Percentiles rank a stretch among this genome's conserved stretches.
phyloP scores from a whole-genome alignment of 2,329 filamentous ascomycete genomes.

The Colletotrichum tofieldiae region DNA sequence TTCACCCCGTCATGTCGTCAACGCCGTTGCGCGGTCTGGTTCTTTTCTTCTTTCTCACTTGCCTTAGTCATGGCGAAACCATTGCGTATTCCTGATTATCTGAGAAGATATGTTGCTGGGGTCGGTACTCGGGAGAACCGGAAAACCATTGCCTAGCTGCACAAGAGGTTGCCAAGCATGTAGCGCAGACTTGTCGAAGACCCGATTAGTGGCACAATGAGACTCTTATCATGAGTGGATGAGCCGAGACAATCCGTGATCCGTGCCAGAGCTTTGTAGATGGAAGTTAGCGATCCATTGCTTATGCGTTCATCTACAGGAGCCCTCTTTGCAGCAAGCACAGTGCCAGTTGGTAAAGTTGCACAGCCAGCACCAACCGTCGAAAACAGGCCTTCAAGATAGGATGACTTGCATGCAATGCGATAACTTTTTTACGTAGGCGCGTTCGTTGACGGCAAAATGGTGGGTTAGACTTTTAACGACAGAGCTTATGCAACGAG shows the following conservation, averaged over 20 bases:
- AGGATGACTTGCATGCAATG: too few species aligned
- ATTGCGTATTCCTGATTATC: background rate
- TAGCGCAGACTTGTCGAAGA: background rate
- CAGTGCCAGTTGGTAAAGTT: background rate
- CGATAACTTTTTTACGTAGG: background rate
- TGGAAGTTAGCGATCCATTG: too few species aligned
- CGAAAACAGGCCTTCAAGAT: too few species aligned
- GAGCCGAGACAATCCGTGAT: too few species aligned
- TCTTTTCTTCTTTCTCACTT: too few species aligned
- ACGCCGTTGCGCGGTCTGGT: background rate
- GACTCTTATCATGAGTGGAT: background rate
- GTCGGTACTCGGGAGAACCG: background rate
- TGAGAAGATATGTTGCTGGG: background rate
- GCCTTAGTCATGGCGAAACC: background rate
- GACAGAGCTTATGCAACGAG: background rate
- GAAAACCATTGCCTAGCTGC: background rate
- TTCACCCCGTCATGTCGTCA: conserved; percentile 17
- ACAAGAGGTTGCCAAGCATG: background rate
- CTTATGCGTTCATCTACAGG: background rate
- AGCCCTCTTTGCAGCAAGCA: background rate
- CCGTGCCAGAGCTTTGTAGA: too few species aligned
- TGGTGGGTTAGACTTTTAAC: background rate
- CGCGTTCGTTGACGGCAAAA: background rate
- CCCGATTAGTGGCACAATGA: background rate
- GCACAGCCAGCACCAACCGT: too few species aligned